These are phyloP conservation scores for Cladosporium sp. DNA, from an alignment of 2,329 filamentous ascomycete genomes.

Conservation along the genomic window DNA sequence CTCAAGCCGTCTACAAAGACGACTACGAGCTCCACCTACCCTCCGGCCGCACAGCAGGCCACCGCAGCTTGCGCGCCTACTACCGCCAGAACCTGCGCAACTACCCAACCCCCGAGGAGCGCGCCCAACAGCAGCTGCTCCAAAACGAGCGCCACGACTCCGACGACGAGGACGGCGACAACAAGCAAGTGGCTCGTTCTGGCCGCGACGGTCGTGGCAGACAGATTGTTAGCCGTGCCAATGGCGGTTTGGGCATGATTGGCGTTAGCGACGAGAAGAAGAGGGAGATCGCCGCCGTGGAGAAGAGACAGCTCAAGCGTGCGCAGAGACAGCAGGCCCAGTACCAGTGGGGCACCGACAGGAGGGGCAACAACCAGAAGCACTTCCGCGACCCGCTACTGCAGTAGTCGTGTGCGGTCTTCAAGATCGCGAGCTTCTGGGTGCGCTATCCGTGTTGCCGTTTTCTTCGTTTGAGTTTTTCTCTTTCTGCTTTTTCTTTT, in stretches of 20 bases:
- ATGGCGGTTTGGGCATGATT: conserved; percentile 70
- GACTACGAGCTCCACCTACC: conserved; percentile 93
- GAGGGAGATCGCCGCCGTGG: conserved; percentile 58
- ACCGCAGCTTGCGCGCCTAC: conserved; percentile 81
- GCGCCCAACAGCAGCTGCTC: conserved; percentile 62
- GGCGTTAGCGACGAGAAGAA: conserved; percentile 74
- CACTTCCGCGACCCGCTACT: conserved; percentile 57
- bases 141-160: conserved; percentile 41
- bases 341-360: conserved; percentile 67
- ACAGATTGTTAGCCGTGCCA: conserved; percentile 57
- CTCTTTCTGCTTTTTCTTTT: not conserved
- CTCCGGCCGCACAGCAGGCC: conserved; percentile 81
- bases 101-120: conserved; percentile 75
- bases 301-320: conserved; percentile 64
- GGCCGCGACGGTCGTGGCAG: conserved; percentile 27
- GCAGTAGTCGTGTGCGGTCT: conserved; percentile 24
- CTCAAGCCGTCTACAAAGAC: conserved; percentile 76
- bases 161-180: conserved; percentile 42
- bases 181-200: conserved; percentile 33
- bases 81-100: conserved; percentile 88
- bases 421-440: not conserved
- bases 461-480: conserved; percentile 1
- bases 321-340: conserved; percentile 49
- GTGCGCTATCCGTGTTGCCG: not conserved
- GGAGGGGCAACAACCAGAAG: conserved; percentile 71